Evolutionary conservation across 2,329 filamentous ascomycete species (phyloP).

Genomic region (Neoascochyta sp.): DNA sequence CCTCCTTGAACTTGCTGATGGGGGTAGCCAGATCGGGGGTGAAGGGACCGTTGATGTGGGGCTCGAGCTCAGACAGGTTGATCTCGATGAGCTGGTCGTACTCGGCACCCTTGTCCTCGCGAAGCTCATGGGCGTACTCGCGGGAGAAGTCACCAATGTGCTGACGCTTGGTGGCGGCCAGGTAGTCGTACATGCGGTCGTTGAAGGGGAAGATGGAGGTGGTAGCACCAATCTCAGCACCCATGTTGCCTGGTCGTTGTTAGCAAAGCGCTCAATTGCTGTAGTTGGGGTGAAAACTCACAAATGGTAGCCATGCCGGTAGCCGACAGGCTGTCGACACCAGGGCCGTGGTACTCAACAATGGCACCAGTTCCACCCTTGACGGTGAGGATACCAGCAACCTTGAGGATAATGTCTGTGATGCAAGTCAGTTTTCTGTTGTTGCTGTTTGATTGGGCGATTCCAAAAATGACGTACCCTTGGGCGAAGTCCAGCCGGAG

Average conservation of each 20-base stretch:
- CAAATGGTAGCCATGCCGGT: conserved; percentile 86
- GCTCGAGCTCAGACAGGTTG: conserved; percentile 91
- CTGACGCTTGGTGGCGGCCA: conserved; percentile 82
- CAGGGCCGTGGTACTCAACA: conserved; percentile 71
- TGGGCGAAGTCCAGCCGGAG: conserved; percentile 87
- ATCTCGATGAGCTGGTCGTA: conserved; percentile 97
- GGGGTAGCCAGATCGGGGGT: conserved; percentile 96
- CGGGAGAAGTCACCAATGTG: conserved; percentile 89
- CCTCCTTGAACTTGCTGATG: conserved; percentile 94
- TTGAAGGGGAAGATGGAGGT: conserved; percentile 98
- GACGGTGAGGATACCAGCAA: conserved; percentile 93
- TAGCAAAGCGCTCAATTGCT: conserved; percentile 3
- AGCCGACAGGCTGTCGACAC: conserved; percentile 68
- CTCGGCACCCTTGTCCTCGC: conserved; percentile 82
- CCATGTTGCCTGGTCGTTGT: too few species aligned
- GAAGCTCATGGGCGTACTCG: conserved; percentile 78
- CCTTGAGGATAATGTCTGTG: conserved; percentile 90
- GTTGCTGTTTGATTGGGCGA: conserved; percentile 1
- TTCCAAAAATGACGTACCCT: conserved; percentile 58
- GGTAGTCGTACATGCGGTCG: conserved; percentile 96
- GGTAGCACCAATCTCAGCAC: conserved; percentile 69
- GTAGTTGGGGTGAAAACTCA: conserved; percentile 23
- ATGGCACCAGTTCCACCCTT: conserved; percentile 96
- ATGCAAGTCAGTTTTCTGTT: conserved; percentile 9
- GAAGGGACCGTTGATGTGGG: conserved; percentile 98